Evolutionary conservation across 73 alveolate species (phyloP).

Genomic region (Tetrahymena malaccensis): DNA sequence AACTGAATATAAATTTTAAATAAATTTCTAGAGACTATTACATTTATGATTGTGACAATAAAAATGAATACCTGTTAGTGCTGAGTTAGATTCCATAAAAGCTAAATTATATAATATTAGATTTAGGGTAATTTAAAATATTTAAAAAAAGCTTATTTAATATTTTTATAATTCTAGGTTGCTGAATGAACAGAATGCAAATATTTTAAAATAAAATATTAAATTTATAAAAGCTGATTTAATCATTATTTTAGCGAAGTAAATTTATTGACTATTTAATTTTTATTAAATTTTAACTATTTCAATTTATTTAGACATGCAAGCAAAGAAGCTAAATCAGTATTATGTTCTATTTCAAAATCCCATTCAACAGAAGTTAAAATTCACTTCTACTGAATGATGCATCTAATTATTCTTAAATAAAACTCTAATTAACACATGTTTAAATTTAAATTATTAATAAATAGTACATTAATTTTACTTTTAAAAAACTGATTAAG

Average conservation of each 20-base stretch:
- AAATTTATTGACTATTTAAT: background rate
- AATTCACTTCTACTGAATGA: background rate
- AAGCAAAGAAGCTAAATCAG: background rate
- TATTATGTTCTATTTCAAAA: background rate
- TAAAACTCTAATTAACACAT: background rate
- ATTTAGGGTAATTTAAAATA: background rate
- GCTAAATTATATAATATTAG: background rate
- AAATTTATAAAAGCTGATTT: background rate
- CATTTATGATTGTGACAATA: background rate
- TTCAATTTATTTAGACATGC: background rate
- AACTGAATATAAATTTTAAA: background rate
- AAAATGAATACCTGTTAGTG: background rate
- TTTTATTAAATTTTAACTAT: background rate
- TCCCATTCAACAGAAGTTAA: background rate
- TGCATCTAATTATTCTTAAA: background rate
- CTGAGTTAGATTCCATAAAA: background rate
- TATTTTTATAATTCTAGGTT: background rate
- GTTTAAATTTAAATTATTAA: background rate
- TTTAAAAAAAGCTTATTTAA: background rate
- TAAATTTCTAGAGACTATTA: background rate
- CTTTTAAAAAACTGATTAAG: too few species aligned
- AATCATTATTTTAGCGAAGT: background rate
- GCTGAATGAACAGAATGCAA: background rate
- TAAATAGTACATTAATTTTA: too few species aligned
- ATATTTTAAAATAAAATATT: background rate